These are phyloP conservation scores for Fusarium udum DNA, from an alignment of 2,329 filamentous ascomycete species.

Conservation along the genomic window DNA sequence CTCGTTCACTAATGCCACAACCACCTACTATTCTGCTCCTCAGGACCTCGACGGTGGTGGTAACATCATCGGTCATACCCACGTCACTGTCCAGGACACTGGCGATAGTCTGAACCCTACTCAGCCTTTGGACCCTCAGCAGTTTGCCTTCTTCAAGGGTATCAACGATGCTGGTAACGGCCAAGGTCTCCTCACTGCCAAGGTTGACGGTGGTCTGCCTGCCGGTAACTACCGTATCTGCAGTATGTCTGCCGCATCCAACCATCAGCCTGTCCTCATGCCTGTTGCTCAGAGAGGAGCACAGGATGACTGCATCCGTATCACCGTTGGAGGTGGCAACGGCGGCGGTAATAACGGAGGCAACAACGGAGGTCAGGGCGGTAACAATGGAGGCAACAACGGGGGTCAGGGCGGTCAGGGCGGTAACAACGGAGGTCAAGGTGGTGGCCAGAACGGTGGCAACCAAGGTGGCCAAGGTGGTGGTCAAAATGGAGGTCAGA, in stretches of 20 bases:
- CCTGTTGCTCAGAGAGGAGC: conserved; percentile 73
- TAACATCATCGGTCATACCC: conserved; percentile 66
- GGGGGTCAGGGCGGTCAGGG: too few relatives aligned
- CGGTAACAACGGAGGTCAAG: conserved; percentile 13
- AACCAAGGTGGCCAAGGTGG: neutral
- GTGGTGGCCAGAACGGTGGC: neutral
- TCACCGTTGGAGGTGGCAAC: conserved; percentile 58
- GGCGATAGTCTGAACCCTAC: conserved; percentile 61
- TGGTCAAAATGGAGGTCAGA: neutral
- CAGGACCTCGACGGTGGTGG: conserved; percentile 61
- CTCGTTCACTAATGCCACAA: conserved; percentile 68
- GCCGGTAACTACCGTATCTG: conserved; percentile 72
- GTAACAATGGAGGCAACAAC: conserved; percentile 27
- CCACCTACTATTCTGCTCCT: conserved; percentile 69
- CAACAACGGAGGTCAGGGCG: conserved; percentile 18
- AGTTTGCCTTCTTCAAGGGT: conserved; percentile 73
- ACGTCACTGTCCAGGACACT: conserved; percentile 67
- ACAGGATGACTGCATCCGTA: conserved; percentile 72
- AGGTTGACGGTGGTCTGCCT: conserved; percentile 67
- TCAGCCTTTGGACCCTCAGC: conserved; percentile 60
- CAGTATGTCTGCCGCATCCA: conserved; percentile 69
- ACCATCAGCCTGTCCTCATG: conserved; percentile 74
- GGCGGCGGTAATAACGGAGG: conserved; percentile 31
- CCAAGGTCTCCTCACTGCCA: conserved; percentile 61
- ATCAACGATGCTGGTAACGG: conserved; percentile 70